Evolutionary conservation across 129 eudicot genomes (phyloP).

Genomic region (Pulicaria dysenterica): DNA sequence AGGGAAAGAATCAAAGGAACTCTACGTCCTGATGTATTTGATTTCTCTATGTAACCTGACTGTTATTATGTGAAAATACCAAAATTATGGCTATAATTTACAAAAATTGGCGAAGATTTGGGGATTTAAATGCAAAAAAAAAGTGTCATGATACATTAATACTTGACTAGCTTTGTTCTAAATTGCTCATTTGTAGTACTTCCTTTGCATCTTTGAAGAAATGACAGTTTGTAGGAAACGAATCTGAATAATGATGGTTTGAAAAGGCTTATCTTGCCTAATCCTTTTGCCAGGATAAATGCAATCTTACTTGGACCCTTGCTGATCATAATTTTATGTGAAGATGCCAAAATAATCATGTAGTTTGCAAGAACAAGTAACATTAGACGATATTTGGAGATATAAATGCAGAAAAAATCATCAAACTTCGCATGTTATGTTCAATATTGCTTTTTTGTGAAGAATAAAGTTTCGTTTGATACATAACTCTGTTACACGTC

Average conservation of each 20-base stretch:
- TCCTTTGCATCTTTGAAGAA: background rate
- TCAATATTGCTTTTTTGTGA: too few species aligned
- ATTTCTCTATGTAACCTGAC: background rate
- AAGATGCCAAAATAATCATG: background rate
- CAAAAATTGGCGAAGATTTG: background rate
- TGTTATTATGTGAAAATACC: constrained; percentile 4
- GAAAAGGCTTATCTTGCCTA: background rate
- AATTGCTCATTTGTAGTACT: background rate
- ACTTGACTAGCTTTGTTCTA: background rate
- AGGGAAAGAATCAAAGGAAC: background rate
- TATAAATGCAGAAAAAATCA: too few species aligned
- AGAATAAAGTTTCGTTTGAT: too few species aligned
- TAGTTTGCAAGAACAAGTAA: too few species aligned
- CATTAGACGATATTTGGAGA: too few species aligned
- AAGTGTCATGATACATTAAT: background rate
- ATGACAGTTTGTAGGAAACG: background rate
- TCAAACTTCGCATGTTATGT: too few species aligned
- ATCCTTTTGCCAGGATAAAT: too few species aligned
- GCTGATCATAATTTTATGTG: background rate
- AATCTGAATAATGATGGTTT: background rate
- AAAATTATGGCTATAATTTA: background rate
- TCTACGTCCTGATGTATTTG: background rate
- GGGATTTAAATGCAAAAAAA: background rate
- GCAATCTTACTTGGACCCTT: too few species aligned
- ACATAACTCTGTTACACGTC: too few species aligned